Evolutionary conservation across 225 moss, liverwort and hornwort genomes (phyloP), one percentile per base, ranked within the genome.

Genomic region (Sphagnum contortum): DNA sequence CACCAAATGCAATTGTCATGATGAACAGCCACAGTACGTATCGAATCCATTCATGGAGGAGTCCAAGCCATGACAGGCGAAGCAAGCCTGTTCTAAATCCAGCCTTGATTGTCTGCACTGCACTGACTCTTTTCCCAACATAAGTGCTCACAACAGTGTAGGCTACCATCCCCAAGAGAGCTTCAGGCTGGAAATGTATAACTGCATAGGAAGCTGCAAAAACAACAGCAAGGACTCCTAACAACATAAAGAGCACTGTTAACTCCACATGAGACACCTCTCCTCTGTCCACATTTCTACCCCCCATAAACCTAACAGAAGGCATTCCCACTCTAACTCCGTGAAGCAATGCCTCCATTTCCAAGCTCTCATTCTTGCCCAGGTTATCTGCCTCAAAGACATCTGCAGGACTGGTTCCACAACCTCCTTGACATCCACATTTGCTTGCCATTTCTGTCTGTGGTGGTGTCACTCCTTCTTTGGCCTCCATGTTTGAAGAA

Each of bases 151-250:
- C 62, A 7, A 83, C 77, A 57, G 76, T 80, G 77, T 77, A 83
- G 12, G 80, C 83, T 52, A 83, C 76, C n/a, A 79, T 80, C 49
- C 83, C 83, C 70, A 83, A 63, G 5, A 83, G 80, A 61, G 80
- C 83, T 47, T 79, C 83, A 83, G 74, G 61, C n/a, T n/a, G n/a
- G n/a, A n/a, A n/a, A n/a, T n/a, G n/a, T n/a, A n/a, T n/a, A n/a
- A n/a, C n/a, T n/a, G n/a, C n/a, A n/a, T n/a, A n/a, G n/a, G n/a
- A n/a, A n/a, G n/a, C n/a, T n/a, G n/a, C n/a, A n/a, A n/a, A n/a
- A n/a, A n/a, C n/a, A n/a, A n/a, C n/a, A n/a, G n/a, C n/a, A n/a
- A n/a, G n/a, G n/a, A n/a, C n/a, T n/a, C n/a, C n/a, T n/a, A n/a
- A n/a, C n/a, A n/a, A n/a, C n/a, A n/a, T n/a, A n/a, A n/a, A n/a